Conservation (phyloP, 257 asterid genomes). For the Jacaranda copaia region DNA sequence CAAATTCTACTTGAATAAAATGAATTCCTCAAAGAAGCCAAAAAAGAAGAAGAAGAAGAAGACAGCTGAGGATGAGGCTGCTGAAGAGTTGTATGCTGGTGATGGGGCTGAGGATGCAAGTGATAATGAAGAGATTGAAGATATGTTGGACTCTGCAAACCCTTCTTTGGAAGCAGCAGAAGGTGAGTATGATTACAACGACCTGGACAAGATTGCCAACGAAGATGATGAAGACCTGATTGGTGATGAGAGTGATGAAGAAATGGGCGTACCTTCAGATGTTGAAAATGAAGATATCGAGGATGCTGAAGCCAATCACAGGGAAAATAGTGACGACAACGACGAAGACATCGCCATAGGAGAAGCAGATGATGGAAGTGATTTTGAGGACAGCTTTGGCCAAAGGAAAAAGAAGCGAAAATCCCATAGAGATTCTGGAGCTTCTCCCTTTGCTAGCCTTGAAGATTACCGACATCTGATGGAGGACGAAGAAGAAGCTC, state of each 20-base stretch:
- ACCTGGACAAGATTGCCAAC: slow-evolving; percentile 63
- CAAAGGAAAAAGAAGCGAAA: slow-evolving; percentile 53
- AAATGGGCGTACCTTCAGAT: slow-evolving; percentile 51
- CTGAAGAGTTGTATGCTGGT: slow-evolving; percentile 65
- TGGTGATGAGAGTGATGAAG: slow-evolving; percentile 65
- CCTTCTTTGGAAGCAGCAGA: slow-evolving; percentile 47
- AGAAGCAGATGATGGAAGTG: slow-evolving; percentile 63
- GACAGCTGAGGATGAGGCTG: slow-evolving; percentile 70
- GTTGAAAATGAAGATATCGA: slow-evolving; percentile 43
- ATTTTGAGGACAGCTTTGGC: slow-evolving; percentile 29
- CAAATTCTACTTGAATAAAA: slow-evolving; percentile 78
- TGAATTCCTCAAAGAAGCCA: slow-evolving; percentile 68
- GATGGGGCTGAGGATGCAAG: slow-evolving; percentile 66
- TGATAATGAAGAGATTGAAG: slow-evolving; percentile 73
- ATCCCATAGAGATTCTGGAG: slow-evolving; percentile 37
- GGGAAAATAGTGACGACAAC: slow-evolving; percentile 25
- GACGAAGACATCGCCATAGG: slow-evolving; percentile 42
- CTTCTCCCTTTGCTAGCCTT: slow-evolving; percentile 75
- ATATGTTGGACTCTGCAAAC: slow-evolving; percentile 53
- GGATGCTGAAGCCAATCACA: slow-evolving; percentile 37
- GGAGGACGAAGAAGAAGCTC: slow-evolving; percentile 43
- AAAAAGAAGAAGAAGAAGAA: slow-evolving; percentile 83
- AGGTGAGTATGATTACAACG: slow-evolving; percentile 71
- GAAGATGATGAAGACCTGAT: slow-evolving; percentile 84
- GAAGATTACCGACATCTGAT: slow-evolving; percentile 76